phyloP scores from a whole-genome alignment of 441 rosid genomes.

The Sinapis alba region DNA sequence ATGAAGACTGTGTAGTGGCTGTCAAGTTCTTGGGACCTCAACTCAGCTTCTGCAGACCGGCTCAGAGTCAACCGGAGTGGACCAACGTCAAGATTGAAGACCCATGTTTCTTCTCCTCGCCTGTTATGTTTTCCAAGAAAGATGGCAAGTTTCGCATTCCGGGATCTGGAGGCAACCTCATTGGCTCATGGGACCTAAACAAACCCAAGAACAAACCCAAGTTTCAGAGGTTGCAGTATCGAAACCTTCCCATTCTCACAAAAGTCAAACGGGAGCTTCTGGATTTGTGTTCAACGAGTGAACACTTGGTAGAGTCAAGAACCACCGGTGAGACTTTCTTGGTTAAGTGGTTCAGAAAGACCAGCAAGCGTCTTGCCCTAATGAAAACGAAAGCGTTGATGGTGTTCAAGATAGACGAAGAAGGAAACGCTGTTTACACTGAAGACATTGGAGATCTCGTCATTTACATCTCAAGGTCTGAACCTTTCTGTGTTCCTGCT shows the following conservation, averaged over 20 bases:
- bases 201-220: background rate
- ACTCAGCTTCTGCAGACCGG: conserved; percentile 16
- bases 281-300: background rate
- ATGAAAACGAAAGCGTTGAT: background rate
- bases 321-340: conserved; percentile 5
- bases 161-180: background rate
- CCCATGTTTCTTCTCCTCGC: background rate
- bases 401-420: background rate
- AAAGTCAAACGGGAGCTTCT: background rate
- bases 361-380: background rate
- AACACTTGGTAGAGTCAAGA: conserved; percentile 15
- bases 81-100: background rate
- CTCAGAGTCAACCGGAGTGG: background rate
- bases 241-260: background rate
- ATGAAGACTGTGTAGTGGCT: conserved; percentile 17
- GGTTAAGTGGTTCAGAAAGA: conserved; percentile 2
- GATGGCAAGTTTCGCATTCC: background rate
- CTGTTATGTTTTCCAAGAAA: conserved; percentile 9
- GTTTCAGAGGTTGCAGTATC: background rate
- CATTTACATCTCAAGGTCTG: background rate
- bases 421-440: background rate
- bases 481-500: background rate
- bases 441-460: background rate
- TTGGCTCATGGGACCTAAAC: background rate
- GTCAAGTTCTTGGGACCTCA: conserved; percentile 27